These are phyloP conservation scores for Blastobotrys parvus DNA, from an alignment of 805 yeast genomes.

Conservation along the genomic window DNA sequence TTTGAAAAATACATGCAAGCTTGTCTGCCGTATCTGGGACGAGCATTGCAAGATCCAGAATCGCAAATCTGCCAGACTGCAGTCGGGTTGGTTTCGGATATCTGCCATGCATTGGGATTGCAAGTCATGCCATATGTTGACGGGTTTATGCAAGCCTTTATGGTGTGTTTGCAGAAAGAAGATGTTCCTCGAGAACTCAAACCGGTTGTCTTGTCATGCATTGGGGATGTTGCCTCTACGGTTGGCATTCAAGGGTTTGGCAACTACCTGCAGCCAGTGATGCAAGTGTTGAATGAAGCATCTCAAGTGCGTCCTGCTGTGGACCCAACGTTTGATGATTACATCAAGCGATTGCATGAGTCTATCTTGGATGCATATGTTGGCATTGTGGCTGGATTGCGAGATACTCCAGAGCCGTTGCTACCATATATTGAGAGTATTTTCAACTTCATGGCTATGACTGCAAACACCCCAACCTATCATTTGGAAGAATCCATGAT, in stretches of 20 bases:
- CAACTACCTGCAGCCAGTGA: conserved; percentile 70
- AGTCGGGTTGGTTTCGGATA: conserved; percentile 91
- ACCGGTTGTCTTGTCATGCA: conserved; percentile 83
- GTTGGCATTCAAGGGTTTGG: conserved; percentile 62
- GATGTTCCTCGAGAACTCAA: conserved; percentile 71
- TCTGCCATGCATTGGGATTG: conserved; percentile 78
- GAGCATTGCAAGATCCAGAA: conserved; percentile 74
- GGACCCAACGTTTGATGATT: conserved; percentile 70
- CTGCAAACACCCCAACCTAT: conserved; percentile 54
- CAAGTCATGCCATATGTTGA: conserved; percentile 66
- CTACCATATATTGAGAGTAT: conserved; percentile 60
- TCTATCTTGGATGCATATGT: conserved; percentile 93
- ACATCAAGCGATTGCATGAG: conserved; percentile 63
- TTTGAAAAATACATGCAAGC: conserved; percentile 73
- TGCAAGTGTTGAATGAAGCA: conserved; percentile 50
- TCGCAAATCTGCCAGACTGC: conserved; percentile 82
- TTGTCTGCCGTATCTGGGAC: conserved; percentile 73
- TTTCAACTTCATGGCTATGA: conserved; percentile 55
- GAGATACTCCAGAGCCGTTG: conserved; percentile 56
- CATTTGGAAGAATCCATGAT: conserved; percentile 59
- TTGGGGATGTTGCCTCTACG: conserved; percentile 92
- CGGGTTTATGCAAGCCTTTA: conserved; percentile 76
- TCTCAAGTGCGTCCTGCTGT: conserved; percentile 22
- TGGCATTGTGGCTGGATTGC: conserved; percentile 89
- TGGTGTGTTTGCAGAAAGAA: conserved; percentile 57